A percentile compares a stretch with the other conserved stretches of the same genome.
Conservation (phyloP, 2,329 filamentous ascomycete genomes). For the Monosporascus cannonballus region DNA sequence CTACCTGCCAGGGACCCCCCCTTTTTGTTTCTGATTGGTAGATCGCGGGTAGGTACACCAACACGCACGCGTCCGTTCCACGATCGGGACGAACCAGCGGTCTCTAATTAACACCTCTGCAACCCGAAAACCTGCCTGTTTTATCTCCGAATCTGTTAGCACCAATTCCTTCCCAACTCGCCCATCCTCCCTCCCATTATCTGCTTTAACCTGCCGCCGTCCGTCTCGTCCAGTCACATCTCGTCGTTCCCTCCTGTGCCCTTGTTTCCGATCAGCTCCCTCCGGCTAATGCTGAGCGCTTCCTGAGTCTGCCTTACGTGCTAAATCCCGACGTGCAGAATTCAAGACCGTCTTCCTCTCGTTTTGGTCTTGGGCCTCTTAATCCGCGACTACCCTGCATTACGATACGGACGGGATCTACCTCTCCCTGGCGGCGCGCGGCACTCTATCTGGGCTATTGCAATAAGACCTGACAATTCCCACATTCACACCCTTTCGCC, state of each 20-base stretch:
- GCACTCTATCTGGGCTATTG: conserved; percentile 3
- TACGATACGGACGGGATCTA: not conserved
- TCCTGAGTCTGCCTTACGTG: conserved; percentile 17
- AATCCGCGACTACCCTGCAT: conserved; percentile 22
- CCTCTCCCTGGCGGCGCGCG: not conserved
- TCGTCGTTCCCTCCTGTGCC: conserved; percentile 2
- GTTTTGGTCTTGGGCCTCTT: conserved; percentile 15
- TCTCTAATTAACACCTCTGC: not conserved
- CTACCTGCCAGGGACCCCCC: conserved; percentile 6
- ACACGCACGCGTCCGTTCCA: conserved; percentile 25
- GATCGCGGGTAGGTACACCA: conserved; percentile 15
- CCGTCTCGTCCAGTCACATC: conserved; percentile 5
- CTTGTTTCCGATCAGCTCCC: conserved; percentile 3
- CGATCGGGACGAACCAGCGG: conserved; percentile 9
- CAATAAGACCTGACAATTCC: conserved; percentile 28
- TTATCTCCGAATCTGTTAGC: conserved; percentile 17
- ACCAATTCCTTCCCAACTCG: conserved; percentile 5
- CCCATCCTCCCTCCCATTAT: not conserved
- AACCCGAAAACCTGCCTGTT: conserved; percentile 9
- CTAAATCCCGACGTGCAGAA: conserved; percentile 21
- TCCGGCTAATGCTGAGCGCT: conserved; percentile 19
- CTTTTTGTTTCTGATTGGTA: conserved; percentile 13
- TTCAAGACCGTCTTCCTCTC: conserved; percentile 17
- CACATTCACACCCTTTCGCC: conserved; percentile 21
- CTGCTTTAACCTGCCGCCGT: conserved; percentile 5